Base-by-base conservation (phyloP, 768 basidiomycete species). In the Leccinum obscurum region DNA sequence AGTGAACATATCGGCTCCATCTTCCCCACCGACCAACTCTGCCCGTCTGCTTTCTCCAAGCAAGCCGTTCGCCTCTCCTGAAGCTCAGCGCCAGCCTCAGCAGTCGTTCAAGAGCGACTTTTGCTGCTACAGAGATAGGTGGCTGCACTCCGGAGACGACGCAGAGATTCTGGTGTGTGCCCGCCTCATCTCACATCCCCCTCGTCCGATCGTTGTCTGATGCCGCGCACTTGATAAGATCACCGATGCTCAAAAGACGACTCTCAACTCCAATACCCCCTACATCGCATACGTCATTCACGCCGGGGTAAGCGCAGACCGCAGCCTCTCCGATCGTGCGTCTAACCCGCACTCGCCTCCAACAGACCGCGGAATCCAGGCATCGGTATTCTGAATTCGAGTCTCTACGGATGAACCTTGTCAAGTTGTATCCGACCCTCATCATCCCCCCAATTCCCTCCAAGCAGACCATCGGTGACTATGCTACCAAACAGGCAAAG, bases 381-480 rank as follows among this genome's bases (percentile, higher is more conserved):
- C 92, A 97, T 66, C 86, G 97, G 46, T 99, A 99, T 75, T 98
- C 96, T 3, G 95, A 98, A 73, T 99, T 99, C 75, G 94, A 98
- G 76, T 94, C 93, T 24, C 80, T 99, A 44, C 87, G 97, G 55
- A 81, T 83, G 55, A 90, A 83, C 62, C 84, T 99, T 52, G 81
- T 86, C 54, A 93, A 87, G 69, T 81, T 99, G 50, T 97, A 99
- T 72, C 97, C 97, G 0, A 97, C 95, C 9, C 78, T 95, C 66
- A 98, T 99, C 68, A 89, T 99, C 61, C 96, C 97, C 3, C 97
- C 97, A 48, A 97, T 99, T 55, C 97, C 97, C 3, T 95, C 92
- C 1, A 98, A 99, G 76, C 94, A 98, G 76, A 90, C 90, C 1
- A 81, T 99, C 41, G 86, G 93, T 8, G 97, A 98, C 68, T 99